Conservation (phyloP, 495 filamentous ascomycete genomes). For the Antarctomyces pellizariae region DNA sequence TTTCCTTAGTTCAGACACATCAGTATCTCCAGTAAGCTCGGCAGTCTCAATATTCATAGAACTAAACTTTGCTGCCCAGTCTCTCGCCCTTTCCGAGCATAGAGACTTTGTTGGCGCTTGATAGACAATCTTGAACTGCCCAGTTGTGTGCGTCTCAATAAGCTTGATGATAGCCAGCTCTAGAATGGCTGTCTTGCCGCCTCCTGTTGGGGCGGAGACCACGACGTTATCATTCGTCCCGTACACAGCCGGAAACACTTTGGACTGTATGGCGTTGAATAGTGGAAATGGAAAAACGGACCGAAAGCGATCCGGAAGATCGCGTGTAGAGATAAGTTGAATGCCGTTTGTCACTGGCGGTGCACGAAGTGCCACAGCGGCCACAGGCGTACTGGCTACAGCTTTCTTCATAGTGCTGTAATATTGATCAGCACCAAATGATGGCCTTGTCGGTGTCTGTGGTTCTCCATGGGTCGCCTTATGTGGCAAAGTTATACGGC, state of each 20-base stretch:
- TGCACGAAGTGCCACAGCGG: slow-evolving; percentile 7
- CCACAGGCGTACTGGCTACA: too few relatives aligned
- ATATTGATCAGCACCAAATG: too few relatives aligned
- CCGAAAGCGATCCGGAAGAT: slow-evolving; percentile 56
- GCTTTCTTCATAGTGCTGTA: too few relatives aligned
- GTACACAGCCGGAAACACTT: slow-evolving; percentile 55
- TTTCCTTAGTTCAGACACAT: slow-evolving; percentile 41
- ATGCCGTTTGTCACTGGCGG: slow-evolving; percentile 39
- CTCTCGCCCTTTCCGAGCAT: slow-evolving; percentile 55
- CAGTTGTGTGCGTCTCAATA: slow-evolving; percentile 31
- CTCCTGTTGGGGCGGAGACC: slow-evolving; percentile 74
- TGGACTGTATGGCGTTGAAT: slow-evolving; percentile 86
- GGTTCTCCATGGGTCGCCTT: too few relatives aligned
- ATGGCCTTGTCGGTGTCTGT: too few relatives aligned
- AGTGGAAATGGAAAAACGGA: slow-evolving; percentile 56
- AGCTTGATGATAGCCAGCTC: slow-evolving; percentile 82
- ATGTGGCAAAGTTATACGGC: too few relatives aligned
- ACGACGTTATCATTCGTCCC: slow-evolving; percentile 62
- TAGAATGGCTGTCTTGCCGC: slow-evolving; percentile 78
- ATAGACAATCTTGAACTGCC: slow-evolving; percentile 80
- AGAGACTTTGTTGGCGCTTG: slow-evolving; percentile 88
- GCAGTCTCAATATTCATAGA: slow-evolving; percentile 52
- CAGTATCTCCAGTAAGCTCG: slow-evolving; percentile 84
- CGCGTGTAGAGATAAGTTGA: slow-evolving; percentile 42
- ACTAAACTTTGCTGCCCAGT: slow-evolving; percentile 74